These are phyloP conservation scores for Medicago lupulina DNA, from an alignment of 306 rosid genomes.

Conservation along the genomic window DNA sequence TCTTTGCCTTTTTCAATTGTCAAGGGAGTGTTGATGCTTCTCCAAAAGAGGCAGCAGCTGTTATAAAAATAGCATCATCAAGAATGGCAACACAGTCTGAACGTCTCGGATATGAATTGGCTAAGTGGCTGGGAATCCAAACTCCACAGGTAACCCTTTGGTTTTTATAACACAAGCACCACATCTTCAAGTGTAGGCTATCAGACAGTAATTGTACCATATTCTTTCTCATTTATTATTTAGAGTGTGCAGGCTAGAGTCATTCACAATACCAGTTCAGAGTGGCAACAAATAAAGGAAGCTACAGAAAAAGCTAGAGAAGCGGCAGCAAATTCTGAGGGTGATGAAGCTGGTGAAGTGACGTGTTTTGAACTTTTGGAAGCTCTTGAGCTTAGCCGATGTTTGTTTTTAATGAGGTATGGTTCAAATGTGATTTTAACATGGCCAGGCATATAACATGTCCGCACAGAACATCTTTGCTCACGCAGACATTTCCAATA, in stretches of 20 bases:
- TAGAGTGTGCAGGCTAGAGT: conserved; percentile 78
- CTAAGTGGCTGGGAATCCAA: conserved; percentile 85
- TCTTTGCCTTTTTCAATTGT: conserved; percentile 81
- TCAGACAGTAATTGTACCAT: conserved; percentile 25
- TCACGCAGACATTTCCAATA: conserved; percentile 25
- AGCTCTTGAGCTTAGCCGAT: conserved; percentile 96
- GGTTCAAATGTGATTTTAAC: conserved; percentile 30
- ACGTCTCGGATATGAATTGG: conserved; percentile 93
- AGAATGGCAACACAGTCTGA: conserved; percentile 97
- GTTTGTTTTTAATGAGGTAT: conserved; percentile 87
- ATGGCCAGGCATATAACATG: conserved; percentile 20
- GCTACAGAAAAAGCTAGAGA: conserved; percentile 90
- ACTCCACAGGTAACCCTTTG: conserved; percentile 78
- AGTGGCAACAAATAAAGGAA: conserved; percentile 94
- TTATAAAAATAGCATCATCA: conserved; percentile 85
- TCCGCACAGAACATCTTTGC: conserved; percentile 37
- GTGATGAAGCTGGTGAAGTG: conserved; percentile 83
- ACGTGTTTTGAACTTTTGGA: conserved; percentile 93
- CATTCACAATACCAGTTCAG: conserved; percentile 76
- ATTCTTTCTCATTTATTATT: conserved; percentile 32
- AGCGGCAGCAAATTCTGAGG: conserved; percentile 70
- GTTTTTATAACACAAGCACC: conserved; percentile 18
- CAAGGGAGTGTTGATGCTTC: conserved; percentile 50
- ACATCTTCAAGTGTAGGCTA: conserved; percentile 32
- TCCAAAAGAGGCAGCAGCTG: conserved; percentile 85